phyloP scores from a whole-genome alignment of 2,329 filamentous ascomycete genomes.

The Dothidotthia symphoricarpi region DNA sequence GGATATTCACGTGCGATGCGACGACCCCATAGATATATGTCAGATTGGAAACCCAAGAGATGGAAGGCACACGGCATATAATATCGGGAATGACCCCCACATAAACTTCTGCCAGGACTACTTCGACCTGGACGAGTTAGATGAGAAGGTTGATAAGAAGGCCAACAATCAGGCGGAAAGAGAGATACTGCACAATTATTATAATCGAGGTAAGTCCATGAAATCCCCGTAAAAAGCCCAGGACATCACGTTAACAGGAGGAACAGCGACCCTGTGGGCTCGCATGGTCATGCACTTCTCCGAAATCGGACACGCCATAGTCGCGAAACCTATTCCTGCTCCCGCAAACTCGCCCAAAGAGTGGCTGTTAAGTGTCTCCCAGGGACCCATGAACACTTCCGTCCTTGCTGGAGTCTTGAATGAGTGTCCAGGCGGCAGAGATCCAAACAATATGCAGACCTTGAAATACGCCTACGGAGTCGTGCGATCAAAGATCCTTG shows the following conservation, averaged over 20 bases:
- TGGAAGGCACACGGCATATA: conserved; percentile 34
- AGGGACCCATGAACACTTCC: conserved; percentile 35
- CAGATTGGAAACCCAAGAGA: conserved; percentile 27
- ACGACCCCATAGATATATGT: conserved; percentile 33
- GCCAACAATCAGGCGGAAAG: conserved; percentile 23
- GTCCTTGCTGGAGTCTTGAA: conserved; percentile 34
- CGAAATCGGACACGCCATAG: conserved; percentile 28
- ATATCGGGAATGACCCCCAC: conserved; percentile 38
- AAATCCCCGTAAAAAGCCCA: too few species aligned
- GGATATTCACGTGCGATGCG: conserved; percentile 37
- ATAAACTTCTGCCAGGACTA: conserved; percentile 36
- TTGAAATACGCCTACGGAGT: conserved; percentile 38
- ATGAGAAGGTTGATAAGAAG: conserved; percentile 24
- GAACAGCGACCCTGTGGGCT: conserved; percentile 34
- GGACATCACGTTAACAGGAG: conserved; percentile 1
- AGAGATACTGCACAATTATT: conserved; percentile 29
- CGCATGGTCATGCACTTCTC: conserved; percentile 38
- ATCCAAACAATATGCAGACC: conserved; percentile 19
- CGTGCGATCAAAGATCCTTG: conserved; percentile 33
- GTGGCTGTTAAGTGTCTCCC: conserved; percentile 18
- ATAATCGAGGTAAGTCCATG: conserved; percentile 26
- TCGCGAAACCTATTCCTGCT: conserved; percentile 17
- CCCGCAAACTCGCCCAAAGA: conserved; percentile 18
- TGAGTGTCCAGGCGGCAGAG: conserved; percentile 20
- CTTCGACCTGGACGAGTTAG: conserved; percentile 27